Evolutionary conservation across 2,329 filamentous ascomycete genomes (phyloP).

Genomic region (Aphanocladium album): DNA sequence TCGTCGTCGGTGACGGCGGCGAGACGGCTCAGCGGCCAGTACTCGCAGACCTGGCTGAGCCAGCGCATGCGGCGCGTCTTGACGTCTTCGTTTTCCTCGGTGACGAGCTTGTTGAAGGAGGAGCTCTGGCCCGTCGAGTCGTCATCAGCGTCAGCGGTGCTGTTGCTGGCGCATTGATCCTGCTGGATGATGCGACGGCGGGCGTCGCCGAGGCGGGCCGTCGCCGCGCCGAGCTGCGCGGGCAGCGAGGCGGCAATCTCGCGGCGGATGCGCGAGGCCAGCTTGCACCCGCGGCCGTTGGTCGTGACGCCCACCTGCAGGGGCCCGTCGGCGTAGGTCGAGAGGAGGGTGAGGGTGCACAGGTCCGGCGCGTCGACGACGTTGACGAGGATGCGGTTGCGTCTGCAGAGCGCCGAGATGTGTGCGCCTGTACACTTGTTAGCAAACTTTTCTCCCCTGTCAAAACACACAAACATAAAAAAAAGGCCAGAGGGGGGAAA

Average conservation of each 20-base stretch:
- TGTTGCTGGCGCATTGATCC: constrained; percentile 50
- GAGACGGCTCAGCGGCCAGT: constrained; percentile 86
- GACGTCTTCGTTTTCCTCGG: constrained; percentile 55
- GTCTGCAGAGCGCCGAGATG: constrained; percentile 70
- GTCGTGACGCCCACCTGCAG: constrained; percentile 94
- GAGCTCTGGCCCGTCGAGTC: constrained; percentile 71
- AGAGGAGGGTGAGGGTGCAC: constrained; percentile 85
- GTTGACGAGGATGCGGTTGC: constrained; percentile 85
- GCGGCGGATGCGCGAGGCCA: constrained; percentile 81
- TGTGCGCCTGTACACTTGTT: constrained; percentile 31
- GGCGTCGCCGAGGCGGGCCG: constrained; percentile 69
- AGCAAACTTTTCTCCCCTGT: neutral
- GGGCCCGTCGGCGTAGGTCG: constrained; percentile 83
- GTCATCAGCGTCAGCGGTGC: constrained; percentile 37
- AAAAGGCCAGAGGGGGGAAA: neutral
- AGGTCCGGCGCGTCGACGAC: constrained; percentile 81
- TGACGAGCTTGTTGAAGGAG: constrained; percentile 78
- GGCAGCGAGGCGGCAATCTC: constrained; percentile 83
- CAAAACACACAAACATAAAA: neutral
- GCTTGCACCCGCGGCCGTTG: constrained; percentile 89
- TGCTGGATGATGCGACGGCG: constrained; percentile 69
- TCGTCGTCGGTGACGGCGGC: constrained; percentile 76
- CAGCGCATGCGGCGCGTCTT: constrained; percentile 84
- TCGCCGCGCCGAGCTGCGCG: constrained; percentile 66
- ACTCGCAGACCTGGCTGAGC: constrained; percentile 95